Conservation (phyloP, 1,139 yeast genomes). For the Taiozyma sp. region DNA sequence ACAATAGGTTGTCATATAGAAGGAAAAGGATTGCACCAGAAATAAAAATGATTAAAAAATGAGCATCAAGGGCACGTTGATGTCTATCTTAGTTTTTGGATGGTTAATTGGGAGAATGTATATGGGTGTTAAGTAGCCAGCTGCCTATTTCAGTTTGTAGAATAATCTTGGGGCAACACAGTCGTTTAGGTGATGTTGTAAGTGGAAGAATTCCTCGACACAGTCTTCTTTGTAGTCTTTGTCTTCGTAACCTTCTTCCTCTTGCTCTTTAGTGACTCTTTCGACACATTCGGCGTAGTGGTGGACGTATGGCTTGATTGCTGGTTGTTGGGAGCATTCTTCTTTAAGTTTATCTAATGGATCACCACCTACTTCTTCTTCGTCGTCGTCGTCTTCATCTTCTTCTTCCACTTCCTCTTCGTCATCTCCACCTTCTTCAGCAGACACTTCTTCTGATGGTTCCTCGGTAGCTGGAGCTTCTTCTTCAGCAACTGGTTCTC, state of each 20-base stretch:
- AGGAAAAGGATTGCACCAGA: not conserved
- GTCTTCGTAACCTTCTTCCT: constrained; percentile 71
- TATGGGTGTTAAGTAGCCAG: not conserved
- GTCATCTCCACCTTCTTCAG: not conserved
- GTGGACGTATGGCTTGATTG: constrained; percentile 67
- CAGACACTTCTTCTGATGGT: not conserved
- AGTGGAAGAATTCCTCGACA: constrained; percentile 90
- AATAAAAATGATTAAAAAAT: not conserved
- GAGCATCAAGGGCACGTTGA: not conserved
- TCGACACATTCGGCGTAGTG: constrained; percentile 88
- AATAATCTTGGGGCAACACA: constrained; percentile 85
- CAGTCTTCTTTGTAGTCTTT: constrained; percentile 82
- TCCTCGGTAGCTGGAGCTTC: constrained; percentile 26
- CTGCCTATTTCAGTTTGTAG: constrained; percentile 60
- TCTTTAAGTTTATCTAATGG: constrained; percentile 56
- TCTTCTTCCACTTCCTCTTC: constrained; percentile 33
- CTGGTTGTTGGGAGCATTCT: constrained; percentile 56
- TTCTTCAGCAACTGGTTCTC: constrained; percentile 9
- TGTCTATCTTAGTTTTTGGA: not conserved
- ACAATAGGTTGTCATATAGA: not conserved
- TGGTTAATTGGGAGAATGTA: not conserved
- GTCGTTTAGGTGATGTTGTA: constrained; percentile 82
- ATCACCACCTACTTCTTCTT: constrained; percentile 61
- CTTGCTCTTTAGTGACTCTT: constrained; percentile 78
- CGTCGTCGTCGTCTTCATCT: constrained; percentile 64